Percentiles rank a stretch among this genome's conserved stretches.
Conservation (phyloP, 1,284 basidiomycete genomes). For the Malassezia dermatis region DNA sequence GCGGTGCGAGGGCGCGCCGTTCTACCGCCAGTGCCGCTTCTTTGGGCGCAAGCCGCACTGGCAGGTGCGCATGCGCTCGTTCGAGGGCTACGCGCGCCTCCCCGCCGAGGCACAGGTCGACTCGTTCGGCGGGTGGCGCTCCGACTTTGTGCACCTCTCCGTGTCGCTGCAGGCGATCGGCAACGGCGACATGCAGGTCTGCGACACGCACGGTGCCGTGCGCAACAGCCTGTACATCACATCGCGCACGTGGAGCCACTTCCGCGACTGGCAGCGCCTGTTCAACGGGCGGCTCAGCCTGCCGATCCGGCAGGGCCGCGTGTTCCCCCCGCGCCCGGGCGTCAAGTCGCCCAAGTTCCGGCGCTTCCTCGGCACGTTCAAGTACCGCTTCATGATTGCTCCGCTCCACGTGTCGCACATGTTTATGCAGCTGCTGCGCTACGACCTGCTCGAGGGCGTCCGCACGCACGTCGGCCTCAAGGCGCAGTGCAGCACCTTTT, state of each 20-base stretch:
- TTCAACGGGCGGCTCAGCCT: constrained; percentile 72
- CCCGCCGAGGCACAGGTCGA: constrained; percentile 52
- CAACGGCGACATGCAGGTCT: constrained; percentile 21
- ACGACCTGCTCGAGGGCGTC: constrained; percentile 66
- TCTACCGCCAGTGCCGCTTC: constrained; percentile 68
- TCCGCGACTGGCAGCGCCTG: constrained; percentile 80
- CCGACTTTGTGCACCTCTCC: constrained; percentile 86
- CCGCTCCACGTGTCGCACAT: constrained; percentile 76
- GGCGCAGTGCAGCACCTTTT: constrained; percentile 67
- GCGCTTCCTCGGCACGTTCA: constrained; percentile 77
- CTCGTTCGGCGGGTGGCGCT: constrained; percentile 79
- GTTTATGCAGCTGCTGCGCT: constrained; percentile 68
- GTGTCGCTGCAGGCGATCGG: constrained; percentile 64
- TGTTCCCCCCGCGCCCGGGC: constrained; percentile 58
- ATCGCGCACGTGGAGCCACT: constrained; percentile 76
- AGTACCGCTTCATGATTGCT: constrained; percentile 72
- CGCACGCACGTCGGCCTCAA: constrained; percentile 74
- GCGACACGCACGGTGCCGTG: background rate
- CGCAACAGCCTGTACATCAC: constrained; percentile 73
- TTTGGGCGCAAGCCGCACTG: constrained; percentile 78
- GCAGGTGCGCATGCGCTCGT: constrained; percentile 60
- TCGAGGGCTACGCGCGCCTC: constrained; percentile 49
- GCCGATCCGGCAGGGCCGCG: constrained; percentile 73
- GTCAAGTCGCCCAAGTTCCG: constrained; percentile 78
- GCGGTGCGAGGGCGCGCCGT: constrained; percentile 55